A percentile compares a stretch with the other conserved stretches of the same genome.
These are phyloP conservation scores for Sporodiniella umbellata DNA, from an alignment of 371 early-diverging fungal species.

Conservation along the genomic window DNA sequence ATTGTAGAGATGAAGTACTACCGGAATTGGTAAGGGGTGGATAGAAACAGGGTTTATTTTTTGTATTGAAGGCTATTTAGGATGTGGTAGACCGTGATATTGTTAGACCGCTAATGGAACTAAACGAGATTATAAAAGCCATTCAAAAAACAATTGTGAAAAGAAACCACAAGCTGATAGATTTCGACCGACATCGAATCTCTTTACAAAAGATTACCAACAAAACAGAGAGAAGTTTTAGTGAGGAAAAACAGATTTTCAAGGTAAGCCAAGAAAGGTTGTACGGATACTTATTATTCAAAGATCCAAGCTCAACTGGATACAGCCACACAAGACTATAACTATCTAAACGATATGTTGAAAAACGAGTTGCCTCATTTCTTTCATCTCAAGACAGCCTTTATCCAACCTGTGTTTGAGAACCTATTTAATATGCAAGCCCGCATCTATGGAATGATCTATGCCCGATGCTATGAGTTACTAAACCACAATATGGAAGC, in stretches of 20 bases:
- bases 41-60: not conserved
- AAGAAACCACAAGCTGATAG: conserved; percentile 78
- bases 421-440: conserved; percentile 66
- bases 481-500: conserved; percentile 27
- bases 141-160: conserved; percentile 77
- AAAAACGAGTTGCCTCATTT: conserved; percentile 66
- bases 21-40: conserved; percentile 54
- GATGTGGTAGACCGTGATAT: conserved; percentile 72
- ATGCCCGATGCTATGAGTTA: conserved; percentile 45
- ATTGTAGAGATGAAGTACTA: conserved; percentile 52
- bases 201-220: conserved; percentile 63
- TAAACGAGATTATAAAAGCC: conserved; percentile 59
- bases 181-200: conserved; percentile 78
- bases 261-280: conserved; percentile 39
- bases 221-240: conserved; percentile 62
- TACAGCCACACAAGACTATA: conserved; percentile 70
- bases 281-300: not conserved
- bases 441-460: conserved; percentile 53
- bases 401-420: conserved; percentile 74
- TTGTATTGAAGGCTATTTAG: conserved; percentile 24
- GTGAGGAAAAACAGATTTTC: conserved; percentile 72
- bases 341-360: conserved; percentile 61
- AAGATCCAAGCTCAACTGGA: conserved; percentile 59
- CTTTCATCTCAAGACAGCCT: conserved; percentile 46
- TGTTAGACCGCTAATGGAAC: conserved; percentile 65